Evolutionary conservation across 140 eudicot genomes (phyloP), one percentile per base, ranked within the genome.

Genomic region (Oenanthe javanica): DNA sequence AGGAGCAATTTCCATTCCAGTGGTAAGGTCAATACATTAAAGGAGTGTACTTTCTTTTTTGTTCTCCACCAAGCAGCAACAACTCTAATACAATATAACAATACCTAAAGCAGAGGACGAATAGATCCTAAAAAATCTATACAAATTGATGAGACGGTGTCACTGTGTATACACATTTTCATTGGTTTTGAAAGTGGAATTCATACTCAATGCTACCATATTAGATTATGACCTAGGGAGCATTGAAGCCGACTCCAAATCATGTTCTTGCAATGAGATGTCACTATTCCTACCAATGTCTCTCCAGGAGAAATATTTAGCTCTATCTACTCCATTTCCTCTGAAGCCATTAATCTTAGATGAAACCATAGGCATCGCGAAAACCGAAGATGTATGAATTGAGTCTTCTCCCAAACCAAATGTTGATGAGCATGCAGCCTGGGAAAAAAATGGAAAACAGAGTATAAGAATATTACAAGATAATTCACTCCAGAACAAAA

Each of bases 301-400:
- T 82, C 89, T 88, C 76, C 84, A 80, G 23, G 96, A 86, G 84
- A 89, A 82, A 75, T 86, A 63, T 84, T 91, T 93, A 23, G 87
- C 77, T 78, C 92, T 77, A 23, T 89, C 93, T 47, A 87, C 76
- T 45, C 84, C 82, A 40, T 71, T 82, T 15, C 91, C 93, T 87
- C 99, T 87, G 75, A 96, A 96, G 5, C 98, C 98, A 1, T 89
- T 96, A 64, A 91, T 89, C 79, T 93, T 95, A 1, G 92, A 91
- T 16, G 94, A 91, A 46, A 93, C 92, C 97, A 93, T 91, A 31
- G 98, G 94, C 97, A 96, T 93, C 64, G 85, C 92, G 50, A 93
- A 83, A 75, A 96, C 92, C 51, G 98, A 93, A 80, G 99, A 89
- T 4, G 96, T 93, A 57, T 89, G 91, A 70, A 93, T 88, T 27